Percentiles rank a stretch among this genome's conserved stretches.
phyloP scores from a whole-genome alignment of 495 filamentous ascomycete species.

The Chlorociboria aeruginascens region DNA sequence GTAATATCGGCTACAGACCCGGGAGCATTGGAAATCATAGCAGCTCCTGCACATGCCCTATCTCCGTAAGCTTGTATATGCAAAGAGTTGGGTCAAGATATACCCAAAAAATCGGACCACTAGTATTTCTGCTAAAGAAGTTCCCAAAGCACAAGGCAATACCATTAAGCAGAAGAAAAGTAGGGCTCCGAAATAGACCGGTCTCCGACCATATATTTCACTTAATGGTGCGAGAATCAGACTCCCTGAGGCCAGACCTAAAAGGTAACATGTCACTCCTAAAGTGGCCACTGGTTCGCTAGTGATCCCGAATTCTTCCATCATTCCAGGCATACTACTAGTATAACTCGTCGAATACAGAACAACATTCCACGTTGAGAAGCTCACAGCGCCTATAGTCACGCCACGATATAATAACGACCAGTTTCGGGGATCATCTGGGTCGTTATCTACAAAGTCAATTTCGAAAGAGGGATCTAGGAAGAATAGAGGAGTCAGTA shows the following conservation, averaged over 20 bases:
- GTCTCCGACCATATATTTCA: slow-evolving; percentile 68
- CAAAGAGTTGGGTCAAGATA: slow-evolving; percentile 6
- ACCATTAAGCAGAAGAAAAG: slow-evolving; percentile 51
- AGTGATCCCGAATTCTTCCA: slow-evolving; percentile 47
- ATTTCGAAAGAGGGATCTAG: slow-evolving; percentile 56
- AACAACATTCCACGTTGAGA: slow-evolving; percentile 62
- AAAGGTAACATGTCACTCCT: slow-evolving; percentile 67
- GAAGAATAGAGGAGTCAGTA: too few relatives aligned
- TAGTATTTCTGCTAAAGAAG: slow-evolving; percentile 50
- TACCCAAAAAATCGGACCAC: slow-evolving; percentile 62
- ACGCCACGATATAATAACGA: slow-evolving; percentile 50
- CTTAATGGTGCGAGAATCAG: slow-evolving; percentile 64
- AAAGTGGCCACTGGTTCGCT: slow-evolving; percentile 50
- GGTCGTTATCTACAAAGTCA: slow-evolving; percentile 55
- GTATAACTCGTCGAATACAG: slow-evolving; percentile 83
- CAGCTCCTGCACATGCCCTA: slow-evolving; percentile 62
- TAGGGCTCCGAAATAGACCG: slow-evolving; percentile 56
- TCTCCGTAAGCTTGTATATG: slow-evolving; percentile 7
- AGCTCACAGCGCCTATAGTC: slow-evolving; percentile 53
- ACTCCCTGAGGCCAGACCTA: slow-evolving; percentile 62
- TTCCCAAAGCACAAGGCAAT: slow-evolving; percentile 59
- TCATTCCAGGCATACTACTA: slow-evolving; percentile 52
- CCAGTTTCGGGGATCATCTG: slow-evolving; percentile 69
- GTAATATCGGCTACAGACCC: slow-evolving; percentile 77
- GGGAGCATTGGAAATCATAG: slow-evolving; percentile 70